A percentile compares a stretch with the other conserved stretches of the same genome.
phyloP scores from a whole-genome alignment of 2,329 filamentous ascomycete genomes.

The Aureobasidium sp. region DNA sequence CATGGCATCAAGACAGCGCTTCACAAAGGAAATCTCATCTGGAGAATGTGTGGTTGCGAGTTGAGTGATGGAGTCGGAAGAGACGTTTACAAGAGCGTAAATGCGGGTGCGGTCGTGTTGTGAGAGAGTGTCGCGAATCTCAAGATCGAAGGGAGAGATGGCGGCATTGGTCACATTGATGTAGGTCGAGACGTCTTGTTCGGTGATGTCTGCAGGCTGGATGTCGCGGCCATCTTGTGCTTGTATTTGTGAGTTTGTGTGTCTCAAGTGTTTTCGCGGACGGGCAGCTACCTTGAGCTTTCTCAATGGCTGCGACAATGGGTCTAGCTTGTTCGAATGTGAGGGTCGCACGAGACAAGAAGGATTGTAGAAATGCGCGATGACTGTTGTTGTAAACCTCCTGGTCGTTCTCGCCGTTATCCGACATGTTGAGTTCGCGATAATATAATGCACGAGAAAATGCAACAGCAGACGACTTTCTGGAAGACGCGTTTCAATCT shows the following conservation, averaged over 20 bases:
- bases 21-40: constrained; percentile 85
- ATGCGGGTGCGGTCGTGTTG: constrained; percentile 54
- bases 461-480: neutral
- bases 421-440: neutral
- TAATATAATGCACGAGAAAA: neutral
- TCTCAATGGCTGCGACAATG: constrained; percentile 68
- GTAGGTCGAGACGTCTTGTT: constrained; percentile 59
- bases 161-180: constrained; percentile 62
- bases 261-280: constrained; percentile 29
- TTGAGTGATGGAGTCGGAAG: constrained; percentile 76
- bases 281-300: constrained; percentile 42
- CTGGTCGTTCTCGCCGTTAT: neutral
- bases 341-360: constrained; percentile 69
- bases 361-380: constrained; percentile 82
- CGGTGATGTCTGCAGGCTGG: constrained; percentile 54
- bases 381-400: constrained; percentile 54
- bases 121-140: constrained; percentile 67
- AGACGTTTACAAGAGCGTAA: constrained; percentile 80
- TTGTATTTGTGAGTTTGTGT: neutral
- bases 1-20: constrained; percentile 80
- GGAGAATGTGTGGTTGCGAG: constrained; percentile 71
- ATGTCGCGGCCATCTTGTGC: constrained; percentile 24
- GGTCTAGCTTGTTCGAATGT: constrained; percentile 65
- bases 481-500: constrained; percentile 8
- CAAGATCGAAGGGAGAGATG: constrained; percentile 74